Evolutionary conservation across 2,329 filamentous ascomycete genomes (phyloP).

Genomic region (Waltergamsia citrina): DNA sequence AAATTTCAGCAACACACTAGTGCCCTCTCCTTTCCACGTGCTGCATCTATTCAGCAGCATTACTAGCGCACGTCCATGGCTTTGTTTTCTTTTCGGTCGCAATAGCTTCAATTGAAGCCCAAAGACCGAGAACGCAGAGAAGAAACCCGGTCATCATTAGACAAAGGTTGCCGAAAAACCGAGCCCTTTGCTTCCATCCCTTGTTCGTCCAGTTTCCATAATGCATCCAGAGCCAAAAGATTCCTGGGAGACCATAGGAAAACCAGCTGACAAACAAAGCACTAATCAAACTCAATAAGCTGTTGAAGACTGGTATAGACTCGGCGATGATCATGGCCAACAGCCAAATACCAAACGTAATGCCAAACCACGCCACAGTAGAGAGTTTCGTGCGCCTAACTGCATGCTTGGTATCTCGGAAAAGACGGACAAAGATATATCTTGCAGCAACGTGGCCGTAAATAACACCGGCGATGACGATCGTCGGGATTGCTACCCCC

Average conservation of each 20-base stretch:
- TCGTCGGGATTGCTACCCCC: conserved; percentile 18
- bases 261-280: conserved; percentile 62
- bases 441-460: conserved; percentile 58
- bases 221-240: conserved; percentile 39
- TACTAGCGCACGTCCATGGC: conserved; percentile 25
- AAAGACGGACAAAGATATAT: conserved; percentile 55
- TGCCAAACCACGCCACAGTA: conserved; percentile 46
- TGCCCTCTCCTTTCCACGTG: too few species aligned
- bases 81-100: conserved; percentile 14
- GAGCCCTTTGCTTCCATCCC: conserved; percentile 15
- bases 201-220: conserved; percentile 26
- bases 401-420: conserved; percentile 33
- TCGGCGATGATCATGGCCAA: conserved; percentile 60
- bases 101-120: conserved; percentile 27
- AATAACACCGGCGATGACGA: conserved; percentile 59
- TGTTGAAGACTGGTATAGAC: conserved; percentile 60
- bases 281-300: conserved; percentile 52
- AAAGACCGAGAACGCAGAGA: conserved; percentile 27
- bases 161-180: conserved; percentile 19
- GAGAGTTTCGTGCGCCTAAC: conserved; percentile 38
- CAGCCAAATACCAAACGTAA: conserved; percentile 46
- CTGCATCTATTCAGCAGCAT: conserved; percentile 15
- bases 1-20: too few species aligned
- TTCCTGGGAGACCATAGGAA: conserved; percentile 38
- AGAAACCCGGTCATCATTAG: conserved; percentile 22